Evolutionary conservation across 1,139 yeast species (phyloP), one percentile per base, ranked within the genome.

Genomic region (Saccharomyces hybrid): DNA sequence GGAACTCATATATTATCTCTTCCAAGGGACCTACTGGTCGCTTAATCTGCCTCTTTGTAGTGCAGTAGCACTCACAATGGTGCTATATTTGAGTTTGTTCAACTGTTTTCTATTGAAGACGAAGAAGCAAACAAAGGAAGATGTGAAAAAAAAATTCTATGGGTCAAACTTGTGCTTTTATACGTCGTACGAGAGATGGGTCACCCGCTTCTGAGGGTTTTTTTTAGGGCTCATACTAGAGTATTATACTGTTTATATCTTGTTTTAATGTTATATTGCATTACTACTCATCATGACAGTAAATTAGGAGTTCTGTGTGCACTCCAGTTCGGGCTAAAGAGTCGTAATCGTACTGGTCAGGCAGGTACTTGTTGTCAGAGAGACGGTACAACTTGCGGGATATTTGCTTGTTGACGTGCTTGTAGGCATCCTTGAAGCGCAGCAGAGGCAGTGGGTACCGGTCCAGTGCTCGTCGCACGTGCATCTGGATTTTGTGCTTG

Each of bases 401-500:
- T 2, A 77, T 79, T 8, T 65, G 65, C 59, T 71, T 71, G 62
- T 77, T 77, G 52, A 77, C 71, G 4, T 57, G 67, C 47, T 77
- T 84, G 73, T 63, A 82, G 67, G 71, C 76, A 61, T 64, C 81
- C 61, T 61, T 83, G 66, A 29, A 29, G 5, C n/a, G 32, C n/a
- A 59, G 82, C 61, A 61, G 83, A 66, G 59, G 75, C 61, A 65
- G 61, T 61, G 80, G 82, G 29, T 78, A 67, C 0, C 82, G 81
- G 47, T 82, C 70, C 34, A 84, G 65, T 16, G 70, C 73, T 31
- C 73, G 71, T 42, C 88, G 70, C 6, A 84, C 83, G 55, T 80
- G 74, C 27, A 65, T 71, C 61, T 83, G 88, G 23, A 84, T 76
- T 54, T 65, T 69, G 6, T 68, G 67, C 60, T 84, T 83, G 56